phyloP scores from a whole-genome alignment of 768 basidiomycete genomes.

The Porpolomopsis calyptriformis region DNA sequence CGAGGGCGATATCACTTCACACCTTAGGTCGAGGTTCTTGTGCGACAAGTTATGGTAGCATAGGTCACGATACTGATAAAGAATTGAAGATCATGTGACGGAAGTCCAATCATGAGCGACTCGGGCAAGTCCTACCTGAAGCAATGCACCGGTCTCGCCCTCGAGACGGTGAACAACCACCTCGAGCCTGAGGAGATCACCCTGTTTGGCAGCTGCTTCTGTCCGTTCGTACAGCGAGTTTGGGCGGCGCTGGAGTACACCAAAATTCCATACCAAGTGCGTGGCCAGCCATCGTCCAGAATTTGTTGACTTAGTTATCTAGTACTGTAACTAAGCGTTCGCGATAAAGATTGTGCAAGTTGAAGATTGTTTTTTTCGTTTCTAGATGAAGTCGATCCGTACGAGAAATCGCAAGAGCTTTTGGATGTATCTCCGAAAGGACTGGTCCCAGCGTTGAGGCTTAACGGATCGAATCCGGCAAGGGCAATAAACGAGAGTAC shows the following conservation, averaged over 20 bases:
- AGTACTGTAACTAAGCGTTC: slow-evolving; percentile 29
- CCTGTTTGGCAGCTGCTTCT: slow-evolving; percentile 65
- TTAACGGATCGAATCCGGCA: slow-evolving; percentile 44
- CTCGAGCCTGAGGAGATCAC: slow-evolving; percentile 40
- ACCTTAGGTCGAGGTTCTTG: too few species aligned
- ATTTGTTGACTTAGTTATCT: neutral
- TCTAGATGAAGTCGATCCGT: slow-evolving; percentile 71
- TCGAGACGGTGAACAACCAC: slow-evolving; percentile 46
- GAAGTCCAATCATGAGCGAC: slow-evolving; percentile 7
- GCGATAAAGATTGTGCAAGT: neutral
- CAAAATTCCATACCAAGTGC: slow-evolving; percentile 58
- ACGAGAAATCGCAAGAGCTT: slow-evolving; percentile 70
- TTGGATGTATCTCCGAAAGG: slow-evolving; percentile 78
- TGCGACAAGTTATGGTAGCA: too few species aligned
- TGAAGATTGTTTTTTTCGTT: too few species aligned
- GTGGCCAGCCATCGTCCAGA: slow-evolving; percentile 6
- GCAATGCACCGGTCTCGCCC: slow-evolving; percentile 36
- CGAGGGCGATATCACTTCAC: too few species aligned
- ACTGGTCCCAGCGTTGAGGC: slow-evolving; percentile 59
- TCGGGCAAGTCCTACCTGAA: slow-evolving; percentile 27
- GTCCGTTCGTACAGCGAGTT: slow-evolving; percentile 74
- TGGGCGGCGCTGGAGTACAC: slow-evolving; percentile 70
- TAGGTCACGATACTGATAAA: too few species aligned
- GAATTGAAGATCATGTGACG: too few species aligned
- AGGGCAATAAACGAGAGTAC: slow-evolving; percentile 69